Percentiles rank a stretch among this genome's conserved stretches.
These are phyloP conservation scores for Holtermannia corniformis DNA, from an alignment of 768 basidiomycete species.

Conservation along the genomic window DNA sequence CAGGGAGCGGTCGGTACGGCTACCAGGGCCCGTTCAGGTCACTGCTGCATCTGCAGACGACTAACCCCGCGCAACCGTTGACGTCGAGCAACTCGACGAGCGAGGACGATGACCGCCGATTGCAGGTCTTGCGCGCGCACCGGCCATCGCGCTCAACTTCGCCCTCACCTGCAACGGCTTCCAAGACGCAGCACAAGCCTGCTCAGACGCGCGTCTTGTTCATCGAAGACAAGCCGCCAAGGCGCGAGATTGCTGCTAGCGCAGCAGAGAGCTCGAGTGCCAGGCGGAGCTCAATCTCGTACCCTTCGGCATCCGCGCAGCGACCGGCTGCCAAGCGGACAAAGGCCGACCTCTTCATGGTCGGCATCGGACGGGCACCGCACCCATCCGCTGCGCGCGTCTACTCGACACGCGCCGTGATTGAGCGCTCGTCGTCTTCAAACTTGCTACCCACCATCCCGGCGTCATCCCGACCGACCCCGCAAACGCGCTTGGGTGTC, in stretches of 20 bases:
- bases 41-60: background rate
- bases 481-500: constrained; percentile 7
- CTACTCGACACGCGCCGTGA: background rate
- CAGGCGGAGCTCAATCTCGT: background rate
- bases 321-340: background rate
- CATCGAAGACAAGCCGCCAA: background rate
- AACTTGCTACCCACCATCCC: constrained; percentile 2
- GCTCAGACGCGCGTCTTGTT: background rate
- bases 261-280: background rate
- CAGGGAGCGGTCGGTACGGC: constrained; percentile 24
- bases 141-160: background rate
- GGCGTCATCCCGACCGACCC: constrained; percentile 14
- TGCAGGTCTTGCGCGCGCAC: background rate
- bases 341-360: background rate
- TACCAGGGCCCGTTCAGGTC: constrained; percentile 4
- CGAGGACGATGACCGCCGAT: background rate
- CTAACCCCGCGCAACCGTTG: background rate
- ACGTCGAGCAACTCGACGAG: background rate
- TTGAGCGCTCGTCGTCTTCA: background rate
- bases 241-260: background rate
- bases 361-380: background rate
- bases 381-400: background rate
- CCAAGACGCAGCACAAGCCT: background rate
- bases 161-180: background rate
- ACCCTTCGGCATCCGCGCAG: no score